Conservation (phyloP, 495 filamentous ascomycete species). For the Penicillium pancosmium region DNA sequence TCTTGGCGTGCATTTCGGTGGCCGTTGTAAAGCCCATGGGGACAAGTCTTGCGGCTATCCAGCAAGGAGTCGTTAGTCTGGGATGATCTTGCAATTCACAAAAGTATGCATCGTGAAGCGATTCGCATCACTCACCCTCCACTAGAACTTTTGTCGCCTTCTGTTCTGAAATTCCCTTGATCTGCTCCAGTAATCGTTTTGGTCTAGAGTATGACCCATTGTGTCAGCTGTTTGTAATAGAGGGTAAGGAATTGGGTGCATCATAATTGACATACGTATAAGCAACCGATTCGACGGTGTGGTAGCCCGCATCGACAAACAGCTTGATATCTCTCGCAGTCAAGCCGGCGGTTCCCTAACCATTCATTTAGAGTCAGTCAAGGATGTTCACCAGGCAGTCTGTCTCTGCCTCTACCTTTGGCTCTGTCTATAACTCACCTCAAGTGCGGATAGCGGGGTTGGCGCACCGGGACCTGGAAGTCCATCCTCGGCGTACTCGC, state of each 20-base stretch:
- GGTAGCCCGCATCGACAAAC: constrained; percentile 86
- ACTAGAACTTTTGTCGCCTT: constrained; percentile 93
- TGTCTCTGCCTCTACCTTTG: neutral
- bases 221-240: constrained; percentile 8
- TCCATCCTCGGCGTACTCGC: constrained; percentile 62
- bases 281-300: constrained; percentile 93
- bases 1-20: constrained; percentile 98
- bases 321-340: constrained; percentile 94
- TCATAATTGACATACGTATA: constrained; percentile 67
- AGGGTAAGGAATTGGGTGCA: neutral
- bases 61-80: constrained; percentile 6
- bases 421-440: constrained; percentile 58
- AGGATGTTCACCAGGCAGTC: neutral
- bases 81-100: constrained; percentile 15
- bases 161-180: constrained; percentile 96
- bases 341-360: constrained; percentile 72
- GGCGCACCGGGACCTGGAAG: constrained; percentile 87
- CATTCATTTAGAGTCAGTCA: constrained; percentile 12
- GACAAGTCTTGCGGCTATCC: constrained; percentile 84
- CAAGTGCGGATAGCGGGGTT: constrained; percentile 85
- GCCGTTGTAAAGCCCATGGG: constrained; percentile 99
- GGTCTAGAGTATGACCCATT: constrained; percentile 51
- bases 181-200: constrained; percentile 80
- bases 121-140: constrained; percentile 62
- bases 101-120: neutral